Evolutionary conservation across 2,329 filamentous ascomycete genomes (phyloP).

Genomic region (Mariannaea sp.): DNA sequence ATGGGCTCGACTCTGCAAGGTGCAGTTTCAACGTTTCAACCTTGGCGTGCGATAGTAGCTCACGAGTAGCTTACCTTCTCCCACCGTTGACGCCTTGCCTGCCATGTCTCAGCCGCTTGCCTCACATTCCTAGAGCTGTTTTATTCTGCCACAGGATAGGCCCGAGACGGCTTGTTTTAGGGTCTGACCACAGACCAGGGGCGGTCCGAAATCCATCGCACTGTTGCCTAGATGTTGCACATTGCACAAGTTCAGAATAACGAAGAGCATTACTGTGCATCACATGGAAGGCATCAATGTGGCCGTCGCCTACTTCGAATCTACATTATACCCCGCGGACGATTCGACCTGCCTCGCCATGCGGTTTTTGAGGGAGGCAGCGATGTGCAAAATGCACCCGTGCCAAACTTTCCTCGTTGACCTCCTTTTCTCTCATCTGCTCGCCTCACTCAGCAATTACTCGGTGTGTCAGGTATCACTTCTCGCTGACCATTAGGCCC

Average conservation of each 20-base stretch:
- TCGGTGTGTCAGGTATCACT: too few relatives aligned
- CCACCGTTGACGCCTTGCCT: background rate
- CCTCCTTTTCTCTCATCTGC: too few relatives aligned
- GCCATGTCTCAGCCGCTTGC: constrained; percentile 2
- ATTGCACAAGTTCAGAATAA: too few relatives aligned
- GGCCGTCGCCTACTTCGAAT: background rate
- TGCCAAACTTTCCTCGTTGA: constrained; percentile 10
- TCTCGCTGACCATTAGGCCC: too few relatives aligned
- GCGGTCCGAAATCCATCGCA: constrained; percentile 4
- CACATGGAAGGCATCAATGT: background rate
- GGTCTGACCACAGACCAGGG: constrained; percentile 5
- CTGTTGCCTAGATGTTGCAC: too few relatives aligned
- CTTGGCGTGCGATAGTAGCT: background rate
- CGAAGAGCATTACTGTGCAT: background rate
- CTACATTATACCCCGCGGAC: background rate
- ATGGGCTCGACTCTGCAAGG: background rate
- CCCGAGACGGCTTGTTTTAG: background rate
- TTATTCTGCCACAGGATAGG: background rate
- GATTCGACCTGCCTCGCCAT: too few relatives aligned
- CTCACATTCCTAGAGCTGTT: background rate
- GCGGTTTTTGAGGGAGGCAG: constrained; percentile 9
- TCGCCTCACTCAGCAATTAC: too few relatives aligned
- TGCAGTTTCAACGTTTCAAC: too few relatives aligned
- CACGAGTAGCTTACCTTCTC: background rate
- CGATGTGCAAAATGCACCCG: background rate